Evolutionary conservation across 2,329 filamentous ascomycete genomes (phyloP).

Genomic region (Fusarium pininemorale): DNA sequence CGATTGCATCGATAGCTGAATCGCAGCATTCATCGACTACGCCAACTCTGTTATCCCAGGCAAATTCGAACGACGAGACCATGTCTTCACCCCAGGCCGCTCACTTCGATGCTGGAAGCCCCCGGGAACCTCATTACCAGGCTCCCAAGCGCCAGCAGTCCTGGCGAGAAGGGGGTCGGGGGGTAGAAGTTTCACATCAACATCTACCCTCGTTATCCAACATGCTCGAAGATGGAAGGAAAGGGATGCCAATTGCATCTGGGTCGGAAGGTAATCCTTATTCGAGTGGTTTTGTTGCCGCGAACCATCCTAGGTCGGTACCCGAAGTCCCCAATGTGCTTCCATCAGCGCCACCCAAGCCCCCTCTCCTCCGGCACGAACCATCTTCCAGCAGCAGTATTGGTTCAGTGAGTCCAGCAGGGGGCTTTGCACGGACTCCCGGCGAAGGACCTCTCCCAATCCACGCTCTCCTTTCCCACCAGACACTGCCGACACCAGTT

Average conservation of each 20-base stretch:
- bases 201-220: slow-evolving; percentile 59
- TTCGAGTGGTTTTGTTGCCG: slow-evolving; percentile 43
- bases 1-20: slow-evolving; percentile 57
- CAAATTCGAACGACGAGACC: slow-evolving; percentile 54
- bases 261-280: slow-evolving; percentile 38
- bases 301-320: slow-evolving; percentile 44
- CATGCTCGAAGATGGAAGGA: slow-evolving; percentile 53
- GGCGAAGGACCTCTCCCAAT: slow-evolving; percentile 64
- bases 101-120: slow-evolving; percentile 49
- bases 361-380: slow-evolving; percentile 57
- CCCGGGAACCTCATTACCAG: slow-evolving; percentile 40
- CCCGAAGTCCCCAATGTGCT: slow-evolving; percentile 39
- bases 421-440: slow-evolving; percentile 51
- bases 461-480: slow-evolving; percentile 60
- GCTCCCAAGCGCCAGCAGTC: slow-evolving; percentile 41
- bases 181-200: slow-evolving; percentile 38
- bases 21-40: slow-evolving; percentile 55
- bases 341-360: slow-evolving; percentile 44
- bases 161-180: slow-evolving; percentile 40
- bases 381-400: slow-evolving; percentile 56
- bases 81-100: slow-evolving; percentile 54
- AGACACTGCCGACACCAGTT: slow-evolving; percentile 40
- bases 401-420: slow-evolving; percentile 52
- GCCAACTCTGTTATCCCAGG: slow-evolving; percentile 48
- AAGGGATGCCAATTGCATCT: slow-evolving; percentile 24